These are phyloP conservation scores for Fusarium sp. DNA, from an alignment of 2,329 filamentous ascomycete species.

Conservation along the genomic window DNA sequence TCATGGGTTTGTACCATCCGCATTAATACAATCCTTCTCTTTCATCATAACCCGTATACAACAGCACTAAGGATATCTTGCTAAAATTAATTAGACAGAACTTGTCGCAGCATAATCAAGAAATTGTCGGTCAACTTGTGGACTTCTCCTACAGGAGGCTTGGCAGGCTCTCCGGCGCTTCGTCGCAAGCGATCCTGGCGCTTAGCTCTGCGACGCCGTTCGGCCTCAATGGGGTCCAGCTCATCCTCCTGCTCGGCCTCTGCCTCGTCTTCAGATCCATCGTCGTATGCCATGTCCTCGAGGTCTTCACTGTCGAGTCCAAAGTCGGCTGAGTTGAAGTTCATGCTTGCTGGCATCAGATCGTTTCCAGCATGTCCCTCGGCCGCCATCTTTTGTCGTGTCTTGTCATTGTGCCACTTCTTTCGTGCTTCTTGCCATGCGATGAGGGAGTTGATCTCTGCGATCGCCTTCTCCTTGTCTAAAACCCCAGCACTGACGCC, in stretches of 20 bases:
- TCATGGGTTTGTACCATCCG: not conserved
- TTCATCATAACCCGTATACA: constrained; percentile 1
- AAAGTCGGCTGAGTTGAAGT: constrained; percentile 86
- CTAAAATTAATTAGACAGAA: constrained; percentile 74
- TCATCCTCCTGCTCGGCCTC: constrained; percentile 82
- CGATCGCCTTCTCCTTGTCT: constrained; percentile 76
- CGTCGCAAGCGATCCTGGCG: constrained; percentile 83
- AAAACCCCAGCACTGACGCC: constrained; percentile 74
- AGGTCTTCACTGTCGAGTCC: constrained; percentile 88
- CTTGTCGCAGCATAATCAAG: constrained; percentile 81
- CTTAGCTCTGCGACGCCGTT: constrained; percentile 80
- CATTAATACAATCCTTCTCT: constrained; percentile 14
- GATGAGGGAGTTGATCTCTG: constrained; percentile 87
- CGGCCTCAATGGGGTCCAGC: constrained; percentile 86
- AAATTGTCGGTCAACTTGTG: constrained; percentile 84
- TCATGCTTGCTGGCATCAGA: constrained; percentile 64
- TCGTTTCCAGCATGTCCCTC: constrained; percentile 66
- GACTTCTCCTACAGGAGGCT: constrained; percentile 82
- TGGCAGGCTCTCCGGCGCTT: constrained; percentile 84
- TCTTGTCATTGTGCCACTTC: constrained; percentile 99
- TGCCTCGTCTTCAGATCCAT: constrained; percentile 72
- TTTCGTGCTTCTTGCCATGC: constrained; percentile 95
- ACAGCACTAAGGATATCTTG: constrained; percentile 29
- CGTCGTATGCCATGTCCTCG: constrained; percentile 84
- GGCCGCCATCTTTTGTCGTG: constrained; percentile 97